These are phyloP conservation scores for Saussurea involucrata DNA, from an alignment of 129 eudicot species.

Conservation along the genomic window DNA sequence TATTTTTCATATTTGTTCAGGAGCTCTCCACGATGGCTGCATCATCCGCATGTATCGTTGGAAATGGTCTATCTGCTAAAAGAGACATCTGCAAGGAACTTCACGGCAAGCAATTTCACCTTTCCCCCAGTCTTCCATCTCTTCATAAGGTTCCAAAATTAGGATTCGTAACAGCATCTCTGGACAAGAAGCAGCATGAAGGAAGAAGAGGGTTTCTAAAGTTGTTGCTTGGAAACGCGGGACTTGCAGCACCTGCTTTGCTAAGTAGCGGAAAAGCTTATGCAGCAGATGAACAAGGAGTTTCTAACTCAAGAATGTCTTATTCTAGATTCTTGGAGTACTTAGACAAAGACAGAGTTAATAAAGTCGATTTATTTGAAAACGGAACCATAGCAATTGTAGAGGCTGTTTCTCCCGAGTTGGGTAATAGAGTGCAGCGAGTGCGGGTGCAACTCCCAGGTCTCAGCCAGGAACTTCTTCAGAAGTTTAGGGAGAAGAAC, in stretches of 20 bases:
- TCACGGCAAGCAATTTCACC: constrained; percentile 37
- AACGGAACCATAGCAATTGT: constrained; percentile 96
- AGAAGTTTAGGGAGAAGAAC: constrained; percentile 90
- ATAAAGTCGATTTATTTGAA: constrained; percentile 81
- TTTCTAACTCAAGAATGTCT: constrained; percentile 98
- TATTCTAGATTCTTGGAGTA: constrained; percentile 92
- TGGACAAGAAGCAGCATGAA: constrained; percentile 45
- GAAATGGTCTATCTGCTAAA: constrained; percentile 63
- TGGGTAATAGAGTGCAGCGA: constrained; percentile 94
- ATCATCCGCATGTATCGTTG: constrained; percentile 72
- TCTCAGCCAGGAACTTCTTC: constrained; percentile 92
- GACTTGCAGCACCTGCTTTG: constrained; percentile 58
- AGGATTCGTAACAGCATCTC: constrained; percentile 47
- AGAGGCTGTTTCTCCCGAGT: constrained; percentile 93
- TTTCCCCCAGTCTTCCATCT: constrained; percentile 44
- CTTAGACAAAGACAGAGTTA: constrained; percentile 88
- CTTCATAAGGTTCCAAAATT: constrained; percentile 41
- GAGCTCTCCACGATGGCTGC: constrained; percentile 60
- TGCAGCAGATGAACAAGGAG: constrained; percentile 90
- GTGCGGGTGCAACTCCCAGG: constrained; percentile 99
- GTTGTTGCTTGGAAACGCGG: constrained; percentile 66
- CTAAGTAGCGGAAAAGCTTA: constrained; percentile 56
- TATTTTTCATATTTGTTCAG: background rate
- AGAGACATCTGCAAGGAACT: constrained; percentile 34
- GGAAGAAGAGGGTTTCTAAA: constrained; percentile 84